phyloP scores from a whole-genome alignment of 2,329 filamentous ascomycete genomes.

The Talaromyces sp. region DNA sequence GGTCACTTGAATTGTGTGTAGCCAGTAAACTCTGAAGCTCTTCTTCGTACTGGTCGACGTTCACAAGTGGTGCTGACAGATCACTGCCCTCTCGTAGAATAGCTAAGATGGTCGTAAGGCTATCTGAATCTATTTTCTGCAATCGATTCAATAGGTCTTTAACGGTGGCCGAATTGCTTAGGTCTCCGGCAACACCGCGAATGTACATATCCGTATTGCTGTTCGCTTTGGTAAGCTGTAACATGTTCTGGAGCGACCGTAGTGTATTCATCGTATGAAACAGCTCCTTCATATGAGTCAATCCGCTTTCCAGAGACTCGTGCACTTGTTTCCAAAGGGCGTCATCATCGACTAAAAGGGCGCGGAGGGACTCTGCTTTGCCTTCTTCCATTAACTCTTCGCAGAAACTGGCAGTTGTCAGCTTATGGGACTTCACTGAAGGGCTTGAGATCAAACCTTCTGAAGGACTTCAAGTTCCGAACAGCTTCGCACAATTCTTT shows the following conservation, averaged over 20 bases:
- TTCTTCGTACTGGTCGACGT: constrained; percentile 41
- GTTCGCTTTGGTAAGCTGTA: constrained; percentile 27
- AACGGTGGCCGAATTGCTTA: constrained; percentile 48
- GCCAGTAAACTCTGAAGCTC: constrained; percentile 47
- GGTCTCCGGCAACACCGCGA: constrained; percentile 47
- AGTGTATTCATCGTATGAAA: constrained; percentile 31
- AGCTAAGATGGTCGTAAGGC: constrained; percentile 39
- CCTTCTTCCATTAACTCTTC: constrained; percentile 40
- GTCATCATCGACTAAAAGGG: constrained; percentile 48
- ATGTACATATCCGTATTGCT: constrained; percentile 35
- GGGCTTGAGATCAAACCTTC: constrained; percentile 29
- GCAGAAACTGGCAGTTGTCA: constrained; percentile 28
- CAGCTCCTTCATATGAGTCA: constrained; percentile 35
- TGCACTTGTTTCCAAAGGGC: constrained; percentile 41
- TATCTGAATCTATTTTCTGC: constrained; percentile 50
- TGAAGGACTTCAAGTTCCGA: constrained; percentile 55
- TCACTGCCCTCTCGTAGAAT: constrained; percentile 29
- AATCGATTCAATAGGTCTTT: constrained; percentile 49
- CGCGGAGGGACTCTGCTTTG: constrained; percentile 33
- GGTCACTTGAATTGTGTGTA: constrained; percentile 43
- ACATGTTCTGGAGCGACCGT: constrained; percentile 23
- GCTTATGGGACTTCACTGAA: neutral
- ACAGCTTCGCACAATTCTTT: constrained; percentile 50
- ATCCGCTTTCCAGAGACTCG: constrained; percentile 36
- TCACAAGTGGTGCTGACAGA: constrained; percentile 28